These are phyloP conservation scores for Coemansia sp. DNA, from an alignment of 192 early-diverging fungal genomes.

Conservation along the genomic window DNA sequence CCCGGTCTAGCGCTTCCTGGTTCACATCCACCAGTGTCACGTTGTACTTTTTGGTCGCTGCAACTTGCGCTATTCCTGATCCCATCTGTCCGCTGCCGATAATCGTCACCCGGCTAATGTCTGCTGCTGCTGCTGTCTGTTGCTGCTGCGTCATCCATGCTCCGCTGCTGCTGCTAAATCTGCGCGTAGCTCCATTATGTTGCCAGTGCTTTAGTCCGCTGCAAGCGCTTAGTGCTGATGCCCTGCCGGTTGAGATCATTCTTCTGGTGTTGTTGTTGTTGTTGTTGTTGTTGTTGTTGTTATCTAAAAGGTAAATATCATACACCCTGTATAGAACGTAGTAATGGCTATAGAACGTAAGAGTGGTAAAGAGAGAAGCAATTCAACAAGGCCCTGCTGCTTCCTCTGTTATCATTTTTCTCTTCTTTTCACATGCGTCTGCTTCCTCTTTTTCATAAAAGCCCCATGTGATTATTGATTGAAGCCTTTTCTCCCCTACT, in stretches of 20 bases:
- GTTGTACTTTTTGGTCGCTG: conserved; percentile 73
- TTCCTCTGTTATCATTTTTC: too few relatives aligned
- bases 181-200: not conserved
- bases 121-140: conserved; percentile 1
- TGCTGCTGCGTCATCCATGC: not conserved
- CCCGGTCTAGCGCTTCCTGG: conserved; percentile 71
- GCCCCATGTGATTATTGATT: too few relatives aligned
- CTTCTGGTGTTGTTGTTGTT: too few relatives aligned
- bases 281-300: too few relatives aligned
- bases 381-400: too few relatives aligned
- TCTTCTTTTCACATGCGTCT: too few relatives aligned
- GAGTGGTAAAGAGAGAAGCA: not conserved
- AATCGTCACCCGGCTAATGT: conserved; percentile 64
- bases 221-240: not conserved
- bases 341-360: too few relatives aligned
- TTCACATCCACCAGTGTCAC: conserved; percentile 89
- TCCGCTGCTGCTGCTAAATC: conserved; percentile 6
- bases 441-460: too few relatives aligned
- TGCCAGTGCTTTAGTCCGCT: not conserved
- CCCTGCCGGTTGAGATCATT: not conserved
- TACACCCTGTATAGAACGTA: too few relatives aligned
- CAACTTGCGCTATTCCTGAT: conserved; percentile 86
- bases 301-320: too few relatives aligned
- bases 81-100: conserved; percentile 90
- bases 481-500: too few relatives aligned